Conservation (phyloP, 108 stramenopile species). For the Skeletonema tropicum region DNA sequence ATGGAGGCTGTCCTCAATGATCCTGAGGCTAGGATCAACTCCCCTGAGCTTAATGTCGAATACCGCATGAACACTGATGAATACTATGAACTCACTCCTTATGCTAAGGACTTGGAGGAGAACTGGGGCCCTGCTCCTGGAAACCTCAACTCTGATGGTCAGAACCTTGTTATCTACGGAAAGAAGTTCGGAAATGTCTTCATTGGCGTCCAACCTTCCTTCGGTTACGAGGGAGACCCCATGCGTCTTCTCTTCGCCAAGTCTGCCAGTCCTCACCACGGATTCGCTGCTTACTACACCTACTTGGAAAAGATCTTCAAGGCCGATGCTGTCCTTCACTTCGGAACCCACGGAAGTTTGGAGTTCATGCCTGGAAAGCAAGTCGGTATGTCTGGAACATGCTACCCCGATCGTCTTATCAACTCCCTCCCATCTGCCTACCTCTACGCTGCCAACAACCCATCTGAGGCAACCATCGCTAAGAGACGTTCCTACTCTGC, state of each 20-base stretch:
- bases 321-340: constrained; percentile 96
- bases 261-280: constrained; percentile 97
- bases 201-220: constrained; percentile 95
- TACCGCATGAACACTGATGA: constrained; percentile 96
- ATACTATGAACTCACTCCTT: constrained; percentile 94
- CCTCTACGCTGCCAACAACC: constrained; percentile 98
- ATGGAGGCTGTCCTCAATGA: constrained; percentile 92
- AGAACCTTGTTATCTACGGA: constrained; percentile 95
- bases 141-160: constrained; percentile 96
- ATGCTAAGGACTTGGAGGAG: constrained; percentile 93
- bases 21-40: constrained; percentile 92
- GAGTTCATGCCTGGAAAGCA: constrained; percentile 99
- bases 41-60: constrained; percentile 94
- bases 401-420: constrained; percentile 97
- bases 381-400: constrained; percentile 97
- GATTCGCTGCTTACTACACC: constrained; percentile 98
- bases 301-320: constrained; percentile 96
- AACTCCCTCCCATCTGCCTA: constrained; percentile 95
- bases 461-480: constrained; percentile 97
- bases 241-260: constrained; percentile 94
- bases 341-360: constrained; percentile 95
- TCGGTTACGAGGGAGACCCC: constrained; percentile 96
- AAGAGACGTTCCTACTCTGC: constrained; percentile 96
- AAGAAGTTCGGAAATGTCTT: constrained; percentile 97
- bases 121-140: constrained; percentile 98